These are phyloP conservation scores for Phytopythium oedochilum DNA, from an alignment of 352 stramenopile species.

Conservation along the genomic window DNA sequence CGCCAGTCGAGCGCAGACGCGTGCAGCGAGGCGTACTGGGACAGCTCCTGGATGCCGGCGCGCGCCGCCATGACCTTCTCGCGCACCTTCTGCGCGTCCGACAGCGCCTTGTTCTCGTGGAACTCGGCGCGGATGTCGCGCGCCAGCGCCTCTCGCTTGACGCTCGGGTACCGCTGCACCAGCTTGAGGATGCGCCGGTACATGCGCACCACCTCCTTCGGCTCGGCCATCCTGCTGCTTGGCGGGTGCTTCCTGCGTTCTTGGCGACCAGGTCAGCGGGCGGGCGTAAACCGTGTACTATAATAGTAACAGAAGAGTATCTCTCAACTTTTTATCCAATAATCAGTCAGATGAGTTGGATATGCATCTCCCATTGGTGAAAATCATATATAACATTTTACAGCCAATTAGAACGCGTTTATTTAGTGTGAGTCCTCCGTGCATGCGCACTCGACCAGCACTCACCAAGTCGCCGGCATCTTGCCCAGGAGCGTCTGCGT, in stretches of 20 bases:
- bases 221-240: slow-evolving; percentile 36
- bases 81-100: slow-evolving; percentile 50
- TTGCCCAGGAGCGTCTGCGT: slow-evolving; percentile 2
- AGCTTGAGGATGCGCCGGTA: slow-evolving; percentile 84
- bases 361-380: no score
- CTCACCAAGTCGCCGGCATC: slow-evolving; percentile 18
- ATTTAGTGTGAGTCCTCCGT: not conserved
- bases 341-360: no score
- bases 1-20: slow-evolving; percentile 52
- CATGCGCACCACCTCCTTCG: slow-evolving; percentile 63
- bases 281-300: no score
- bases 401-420: not conserved
- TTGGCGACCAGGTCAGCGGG: no score
- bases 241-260: no score
- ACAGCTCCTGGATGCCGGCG: slow-evolving; percentile 71
- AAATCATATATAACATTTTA: not conserved
- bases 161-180: slow-evolving; percentile 74
- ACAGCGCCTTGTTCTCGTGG: slow-evolving; percentile 67
- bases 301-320: no score
- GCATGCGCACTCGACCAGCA: not conserved
- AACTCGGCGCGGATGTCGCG: slow-evolving; percentile 84
- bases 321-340: no score
- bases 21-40: slow-evolving; percentile 70
- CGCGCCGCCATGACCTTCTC: slow-evolving; percentile 65
- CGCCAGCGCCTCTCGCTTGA: slow-evolving; percentile 81